These are phyloP conservation scores for Podospora sp. DNA, from an alignment of 495 filamentous ascomycete species.

Conservation along the genomic window DNA sequence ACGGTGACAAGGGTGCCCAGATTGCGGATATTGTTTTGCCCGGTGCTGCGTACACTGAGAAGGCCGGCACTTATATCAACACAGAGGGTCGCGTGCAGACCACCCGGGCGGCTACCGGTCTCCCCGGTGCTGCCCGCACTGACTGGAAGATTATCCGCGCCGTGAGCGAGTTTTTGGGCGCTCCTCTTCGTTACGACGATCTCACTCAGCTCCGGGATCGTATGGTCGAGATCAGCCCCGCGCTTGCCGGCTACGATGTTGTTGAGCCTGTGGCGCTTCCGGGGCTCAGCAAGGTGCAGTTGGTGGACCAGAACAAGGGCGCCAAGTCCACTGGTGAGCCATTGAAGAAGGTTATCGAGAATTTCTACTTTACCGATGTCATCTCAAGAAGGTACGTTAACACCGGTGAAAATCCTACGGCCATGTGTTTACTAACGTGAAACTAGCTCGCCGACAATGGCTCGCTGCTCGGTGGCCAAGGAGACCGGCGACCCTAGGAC, in stretches of 20 bases:
- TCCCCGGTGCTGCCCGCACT: slow-evolving; percentile 85
- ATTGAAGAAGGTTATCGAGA: slow-evolving; percentile 81
- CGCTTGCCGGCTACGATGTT: slow-evolving; percentile 85
- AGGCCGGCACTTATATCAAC: slow-evolving; percentile 95
- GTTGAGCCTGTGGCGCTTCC: slow-evolving; percentile 74
- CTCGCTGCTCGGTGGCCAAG: slow-evolving; percentile 88
- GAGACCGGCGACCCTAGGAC: slow-evolving; percentile 67
- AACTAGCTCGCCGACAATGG: slow-evolving; percentile 90
- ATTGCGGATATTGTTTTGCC: slow-evolving; percentile 93
- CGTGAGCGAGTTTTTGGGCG: slow-evolving; percentile 84
- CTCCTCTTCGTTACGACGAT: slow-evolving; percentile 87
- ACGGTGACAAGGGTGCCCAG: slow-evolving; percentile 91
- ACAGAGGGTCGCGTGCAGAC: slow-evolving; percentile 95
- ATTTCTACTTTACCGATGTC: slow-evolving; percentile 96
- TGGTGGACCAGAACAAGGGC: slow-evolving; percentile 95
- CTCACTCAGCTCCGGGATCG: slow-evolving; percentile 83
- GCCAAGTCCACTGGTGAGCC: slow-evolving; percentile 63
- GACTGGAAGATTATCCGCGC: slow-evolving; percentile 99
- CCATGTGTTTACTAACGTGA: slow-evolving; percentile 26
- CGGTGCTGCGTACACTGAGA: slow-evolving; percentile 94
- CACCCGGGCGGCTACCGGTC: slow-evolving; percentile 79
- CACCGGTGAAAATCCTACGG: not conserved
- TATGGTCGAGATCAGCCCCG: slow-evolving; percentile 92
- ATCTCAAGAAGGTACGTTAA: slow-evolving; percentile 83
- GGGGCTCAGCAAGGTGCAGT: slow-evolving; percentile 81